Conservation (phyloP, 2,329 filamentous ascomycete genomes). For the Dactylellina drechsleri region DNA sequence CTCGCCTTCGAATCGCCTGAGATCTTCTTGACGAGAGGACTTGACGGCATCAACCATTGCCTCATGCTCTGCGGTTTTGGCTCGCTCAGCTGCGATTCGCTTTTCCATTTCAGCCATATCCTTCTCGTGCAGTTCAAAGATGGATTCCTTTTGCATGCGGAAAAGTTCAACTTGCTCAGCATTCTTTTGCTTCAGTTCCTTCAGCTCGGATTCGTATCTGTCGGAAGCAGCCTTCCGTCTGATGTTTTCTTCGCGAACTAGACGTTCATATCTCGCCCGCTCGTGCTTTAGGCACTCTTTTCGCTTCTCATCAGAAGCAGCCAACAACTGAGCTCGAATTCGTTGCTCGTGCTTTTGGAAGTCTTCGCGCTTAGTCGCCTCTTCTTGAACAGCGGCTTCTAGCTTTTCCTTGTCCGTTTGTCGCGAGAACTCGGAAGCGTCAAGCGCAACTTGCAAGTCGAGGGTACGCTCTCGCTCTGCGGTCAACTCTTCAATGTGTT, state of each 20-base stretch:
- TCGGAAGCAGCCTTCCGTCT: slow-evolving; percentile 51
- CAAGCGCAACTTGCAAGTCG: slow-evolving; percentile 49
- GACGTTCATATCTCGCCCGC: slow-evolving; percentile 42
- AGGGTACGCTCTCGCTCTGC: slow-evolving; percentile 45
- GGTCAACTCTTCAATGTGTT: slow-evolving; percentile 46
- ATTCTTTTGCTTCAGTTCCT: slow-evolving; percentile 52
- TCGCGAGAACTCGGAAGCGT: slow-evolving; percentile 51
- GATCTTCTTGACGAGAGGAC: slow-evolving; percentile 38
- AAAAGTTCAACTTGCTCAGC: slow-evolving; percentile 48
- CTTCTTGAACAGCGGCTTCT: slow-evolving; percentile 41
- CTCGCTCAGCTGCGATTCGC: slow-evolving; percentile 27
- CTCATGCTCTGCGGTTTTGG: slow-evolving; percentile 37
- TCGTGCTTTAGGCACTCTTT: slow-evolving; percentile 53
- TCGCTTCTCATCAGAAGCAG: slow-evolving; percentile 49
- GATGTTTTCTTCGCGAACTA: slow-evolving; percentile 51
- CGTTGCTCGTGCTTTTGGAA: slow-evolving; percentile 53
- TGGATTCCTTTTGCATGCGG: slow-evolving; percentile 53
- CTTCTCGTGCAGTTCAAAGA: slow-evolving; percentile 51
- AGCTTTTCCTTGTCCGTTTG: slow-evolving; percentile 52
- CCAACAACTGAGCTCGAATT: slow-evolving; percentile 45
- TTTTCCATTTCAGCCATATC: slow-evolving; percentile 42
- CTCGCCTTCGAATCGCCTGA: slow-evolving; percentile 45
- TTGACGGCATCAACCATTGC: slow-evolving; percentile 47
- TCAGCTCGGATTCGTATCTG: slow-evolving; percentile 46
- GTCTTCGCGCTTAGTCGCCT: slow-evolving; percentile 44